A percentile compares a stretch with the other conserved stretches of the same genome.
Conservation (phyloP, 2,329 filamentous ascomycete species). For the Fusarium anguioides region DNA sequence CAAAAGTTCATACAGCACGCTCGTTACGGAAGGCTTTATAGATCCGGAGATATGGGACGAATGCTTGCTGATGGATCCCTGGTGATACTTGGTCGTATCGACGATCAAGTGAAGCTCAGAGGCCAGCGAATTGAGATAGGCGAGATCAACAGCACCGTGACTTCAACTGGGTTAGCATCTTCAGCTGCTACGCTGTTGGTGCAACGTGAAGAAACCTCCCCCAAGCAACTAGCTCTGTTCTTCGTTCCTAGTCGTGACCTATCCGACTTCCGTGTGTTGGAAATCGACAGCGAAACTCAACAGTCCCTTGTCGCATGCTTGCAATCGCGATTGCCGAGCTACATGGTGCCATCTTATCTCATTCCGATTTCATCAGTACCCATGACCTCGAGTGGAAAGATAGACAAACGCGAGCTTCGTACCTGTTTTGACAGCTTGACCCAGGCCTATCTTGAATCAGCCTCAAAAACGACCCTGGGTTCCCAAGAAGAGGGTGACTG, state of each 20-base stretch:
- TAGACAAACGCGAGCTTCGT: conserved; percentile 69
- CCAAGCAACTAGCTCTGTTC: conserved; percentile 74
- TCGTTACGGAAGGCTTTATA: conserved; percentile 77
- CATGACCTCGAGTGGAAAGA: conserved; percentile 78
- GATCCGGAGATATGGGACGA: conserved; percentile 84
- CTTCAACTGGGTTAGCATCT: conserved; percentile 61
- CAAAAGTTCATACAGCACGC: conserved; percentile 77
- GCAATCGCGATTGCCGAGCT: conserved; percentile 68
- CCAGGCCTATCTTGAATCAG: conserved; percentile 56
- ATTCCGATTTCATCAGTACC: conserved; percentile 77
- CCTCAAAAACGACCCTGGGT: conserved; percentile 43
- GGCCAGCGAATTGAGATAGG: conserved; percentile 83
- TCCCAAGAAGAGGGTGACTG: conserved; percentile 55
- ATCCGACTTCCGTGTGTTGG: conserved; percentile 51
- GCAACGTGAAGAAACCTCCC: conserved; percentile 49
- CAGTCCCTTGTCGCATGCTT: conserved; percentile 65
- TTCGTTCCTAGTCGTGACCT: conserved; percentile 63
- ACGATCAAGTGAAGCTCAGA: conserved; percentile 84
- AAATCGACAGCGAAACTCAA: conserved; percentile 51
- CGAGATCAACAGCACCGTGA: conserved; percentile 75
- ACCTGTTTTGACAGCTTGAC: conserved; percentile 60
- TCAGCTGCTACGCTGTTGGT: conserved; percentile 74
- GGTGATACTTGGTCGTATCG: conserved; percentile 76
- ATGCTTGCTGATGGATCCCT: conserved; percentile 82
- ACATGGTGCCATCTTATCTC: conserved; percentile 83